These are phyloP conservation scores for Entophlyctis luteolus DNA, from an alignment of 192 early-diverging fungal species.

Conservation along the genomic window DNA sequence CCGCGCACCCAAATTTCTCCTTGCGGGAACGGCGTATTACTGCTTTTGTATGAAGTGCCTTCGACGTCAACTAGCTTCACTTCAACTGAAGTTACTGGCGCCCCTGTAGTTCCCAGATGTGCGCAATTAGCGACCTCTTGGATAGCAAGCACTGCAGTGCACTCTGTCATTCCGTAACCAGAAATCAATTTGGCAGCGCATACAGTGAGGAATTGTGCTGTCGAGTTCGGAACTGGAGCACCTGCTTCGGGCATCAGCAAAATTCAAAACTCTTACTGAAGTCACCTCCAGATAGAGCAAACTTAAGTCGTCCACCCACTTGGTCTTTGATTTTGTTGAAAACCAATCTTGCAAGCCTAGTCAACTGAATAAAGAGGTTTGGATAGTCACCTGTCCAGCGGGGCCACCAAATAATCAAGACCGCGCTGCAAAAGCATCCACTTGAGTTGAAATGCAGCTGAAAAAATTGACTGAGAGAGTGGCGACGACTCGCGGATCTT, in stretches of 20 bases:
- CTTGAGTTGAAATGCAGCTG: conserved; percentile 72
- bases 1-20: conserved; percentile 86
- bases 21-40: conserved; percentile 7
- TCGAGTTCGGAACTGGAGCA: conserved; percentile 79
- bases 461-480: conserved; percentile 63
- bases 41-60: not conserved
- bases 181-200: conserved; percentile 73
- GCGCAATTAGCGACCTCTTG: conserved; percentile 31
- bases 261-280: no score
- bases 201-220: conserved; percentile 78
- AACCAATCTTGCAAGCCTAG: conserved; percentile 69
- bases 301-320: conserved; percentile 80
- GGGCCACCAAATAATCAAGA: conserved; percentile 64
- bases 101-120: conserved; percentile 48
- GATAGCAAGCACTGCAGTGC: conserved; percentile 58
- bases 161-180: conserved; percentile 84
- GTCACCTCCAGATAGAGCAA: conserved; percentile 83
- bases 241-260: no score
- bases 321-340: conserved; percentile 78
- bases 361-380: no score
- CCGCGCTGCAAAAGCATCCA: conserved; percentile 55
- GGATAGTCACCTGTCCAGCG: conserved; percentile 60
- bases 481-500: conserved; percentile 55
- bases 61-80: conserved; percentile 62
- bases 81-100: conserved; percentile 69